Conservation (phyloP, 2,329 filamentous ascomycete species). For the Tolypocladium sp. region DNA sequence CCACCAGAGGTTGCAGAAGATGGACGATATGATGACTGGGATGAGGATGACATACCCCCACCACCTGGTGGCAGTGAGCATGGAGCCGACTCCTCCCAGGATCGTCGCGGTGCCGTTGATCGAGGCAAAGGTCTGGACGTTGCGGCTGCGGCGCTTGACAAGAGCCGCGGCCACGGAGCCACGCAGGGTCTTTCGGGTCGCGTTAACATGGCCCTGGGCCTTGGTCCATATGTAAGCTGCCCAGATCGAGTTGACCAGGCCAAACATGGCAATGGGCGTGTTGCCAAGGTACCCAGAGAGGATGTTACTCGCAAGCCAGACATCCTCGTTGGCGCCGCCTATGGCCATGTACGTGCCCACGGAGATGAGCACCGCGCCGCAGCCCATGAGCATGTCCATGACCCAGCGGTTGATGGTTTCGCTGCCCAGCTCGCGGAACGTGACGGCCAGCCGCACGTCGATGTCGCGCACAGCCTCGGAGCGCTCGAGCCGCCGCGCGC, state of each 20-base stretch:
- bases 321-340: conserved; percentile 29
- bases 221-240: conserved; percentile 30
- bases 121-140: conserved; percentile 33
- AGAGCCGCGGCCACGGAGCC: conserved; percentile 15
- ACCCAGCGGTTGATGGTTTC: conserved; percentile 40
- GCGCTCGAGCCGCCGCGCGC: conserved; percentile 2
- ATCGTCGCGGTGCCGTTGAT: conserved; percentile 36
- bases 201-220: conserved; percentile 26
- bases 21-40: conserved; percentile 36
- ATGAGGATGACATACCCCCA: conserved; percentile 42
- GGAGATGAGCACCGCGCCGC: conserved; percentile 38
- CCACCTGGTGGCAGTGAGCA: conserved; percentile 41
- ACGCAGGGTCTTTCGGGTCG: conserved; percentile 14
- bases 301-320: conserved; percentile 40
- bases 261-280: conserved; percentile 36
- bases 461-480: conserved; percentile 12
- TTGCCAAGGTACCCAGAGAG: conserved; percentile 49
- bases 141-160: conserved; percentile 25
- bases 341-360: conserved; percentile 45
- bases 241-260: conserved; percentile 39
- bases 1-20: conserved; percentile 41
- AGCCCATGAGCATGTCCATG: conserved; percentile 42
- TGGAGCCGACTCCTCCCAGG: conserved; percentile 36
- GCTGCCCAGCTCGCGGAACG: conserved; percentile 37
- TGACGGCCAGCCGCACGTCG: conserved; percentile 31